Percentiles rank a stretch among this genome's conserved stretches.
These are phyloP conservation scores for Dictyostelium brefeldianum DNA, from an alignment of 78 protist genomes.

Conservation along the genomic window DNA sequence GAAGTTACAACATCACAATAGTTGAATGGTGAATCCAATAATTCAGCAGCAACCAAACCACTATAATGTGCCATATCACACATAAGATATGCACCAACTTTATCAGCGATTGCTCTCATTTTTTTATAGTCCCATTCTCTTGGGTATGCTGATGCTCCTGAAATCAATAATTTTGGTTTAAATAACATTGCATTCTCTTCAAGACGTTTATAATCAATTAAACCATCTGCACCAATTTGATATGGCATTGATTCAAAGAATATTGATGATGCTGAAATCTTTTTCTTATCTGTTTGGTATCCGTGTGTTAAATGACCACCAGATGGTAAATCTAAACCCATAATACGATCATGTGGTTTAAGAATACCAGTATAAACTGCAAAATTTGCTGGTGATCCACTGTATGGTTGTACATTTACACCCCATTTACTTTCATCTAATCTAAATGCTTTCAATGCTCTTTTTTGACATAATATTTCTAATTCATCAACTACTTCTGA, in stretches of 20 bases:
- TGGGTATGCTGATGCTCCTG: constrained; percentile 99
- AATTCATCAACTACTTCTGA: constrained; percentile 96
- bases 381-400: constrained; percentile 98
- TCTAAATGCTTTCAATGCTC: constrained; percentile 97
- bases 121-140: constrained; percentile 97
- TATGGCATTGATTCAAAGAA: constrained; percentile 99
- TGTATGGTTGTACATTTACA: constrained; percentile 99
- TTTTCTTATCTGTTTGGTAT: constrained; percentile 96
- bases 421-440: constrained; percentile 97
- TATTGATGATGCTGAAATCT: constrained; percentile 96
- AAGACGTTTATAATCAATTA: constrained; percentile 97
- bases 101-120: constrained; percentile 80
- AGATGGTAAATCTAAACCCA: constrained; percentile 99
- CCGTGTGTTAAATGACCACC: constrained; percentile 99
- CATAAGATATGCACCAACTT: constrained; percentile 95
- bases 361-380: constrained; percentile 96
- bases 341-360: constrained; percentile 98
- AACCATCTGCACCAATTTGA: constrained; percentile 92
- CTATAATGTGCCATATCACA: constrained; percentile 99
- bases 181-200: constrained; percentile 92
- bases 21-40: constrained; percentile 90
- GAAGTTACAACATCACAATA: constrained; percentile 98
- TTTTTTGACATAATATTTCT: constrained; percentile 94
- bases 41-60: constrained; percentile 98
- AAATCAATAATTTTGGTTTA: constrained; percentile 98